Conservation (phyloP, 2,329 filamentous ascomycete species). For the Penicillium sp. region DNA sequence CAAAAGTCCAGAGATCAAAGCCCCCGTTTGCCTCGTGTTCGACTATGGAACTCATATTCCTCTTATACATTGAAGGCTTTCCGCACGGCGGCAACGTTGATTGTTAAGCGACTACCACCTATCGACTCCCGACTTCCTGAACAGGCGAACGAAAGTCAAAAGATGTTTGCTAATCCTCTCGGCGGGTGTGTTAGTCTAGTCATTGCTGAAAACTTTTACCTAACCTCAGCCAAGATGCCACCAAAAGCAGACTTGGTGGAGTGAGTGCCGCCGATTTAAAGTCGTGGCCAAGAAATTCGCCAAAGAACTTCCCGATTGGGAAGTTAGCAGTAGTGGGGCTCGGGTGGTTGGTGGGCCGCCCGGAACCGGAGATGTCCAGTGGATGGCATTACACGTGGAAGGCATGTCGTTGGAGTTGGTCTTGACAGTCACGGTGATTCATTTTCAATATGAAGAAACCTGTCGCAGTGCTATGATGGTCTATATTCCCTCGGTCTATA, state of each 20-base stretch:
- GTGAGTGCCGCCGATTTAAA: neutral
- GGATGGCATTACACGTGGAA: too few relatives aligned
- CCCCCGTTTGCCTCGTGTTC: neutral
- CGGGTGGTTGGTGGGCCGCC: neutral
- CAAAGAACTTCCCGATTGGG: slow-evolving; percentile 23
- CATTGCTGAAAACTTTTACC: neutral
- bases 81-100: neutral
- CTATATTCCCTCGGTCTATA: neutral
- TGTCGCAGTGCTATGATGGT: neutral
- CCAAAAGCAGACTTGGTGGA: neutral
- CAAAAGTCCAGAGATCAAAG: neutral
- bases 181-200: neutral
- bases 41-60: neutral
- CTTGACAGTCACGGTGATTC: too few relatives aligned
- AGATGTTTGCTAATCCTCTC: neutral
- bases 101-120: slow-evolving; percentile 14
- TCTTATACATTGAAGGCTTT: neutral
- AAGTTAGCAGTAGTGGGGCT: slow-evolving; percentile 29
- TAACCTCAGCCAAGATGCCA: neutral
- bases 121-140: slow-evolving; percentile 20
- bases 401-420: neutral
- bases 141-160: slow-evolving; percentile 14
- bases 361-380: neutral
- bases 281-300: slow-evolving; percentile 10
- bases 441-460: neutral